These are phyloP conservation scores for Colletotrichum gloeosporioides DNA, from an alignment of 2,329 filamentous ascomycete species.

Conservation along the genomic window DNA sequence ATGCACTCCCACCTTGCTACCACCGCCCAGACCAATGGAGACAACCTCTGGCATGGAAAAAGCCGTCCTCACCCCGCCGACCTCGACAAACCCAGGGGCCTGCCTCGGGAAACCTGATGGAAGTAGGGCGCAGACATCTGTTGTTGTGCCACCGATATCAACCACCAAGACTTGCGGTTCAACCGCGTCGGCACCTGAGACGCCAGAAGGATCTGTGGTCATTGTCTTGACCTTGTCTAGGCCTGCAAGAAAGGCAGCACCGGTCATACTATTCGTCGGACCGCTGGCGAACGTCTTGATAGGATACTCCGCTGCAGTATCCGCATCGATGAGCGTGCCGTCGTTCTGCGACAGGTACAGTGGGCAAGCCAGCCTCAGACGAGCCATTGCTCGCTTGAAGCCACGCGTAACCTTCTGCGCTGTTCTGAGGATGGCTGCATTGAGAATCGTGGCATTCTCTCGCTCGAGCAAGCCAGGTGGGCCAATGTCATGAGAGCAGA, in stretches of 20 bases:
- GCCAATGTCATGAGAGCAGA: conserved; percentile 49
- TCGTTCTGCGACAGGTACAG: conserved; percentile 60
- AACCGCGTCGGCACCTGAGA: neutral
- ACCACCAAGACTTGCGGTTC: conserved; percentile 51
- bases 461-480: conserved; percentile 49
- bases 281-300: conserved; percentile 60
- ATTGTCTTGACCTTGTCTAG: conserved; percentile 35
- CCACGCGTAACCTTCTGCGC: conserved; percentile 51
- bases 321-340: conserved; percentile 55
- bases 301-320: conserved; percentile 51
- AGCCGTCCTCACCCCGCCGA: conserved; percentile 64
- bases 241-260: conserved; percentile 58
- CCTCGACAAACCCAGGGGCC: conserved; percentile 61
- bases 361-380: conserved; percentile 45
- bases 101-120: conserved; percentile 66
- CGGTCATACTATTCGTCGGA: conserved; percentile 59
- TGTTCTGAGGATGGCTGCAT: conserved; percentile 55
- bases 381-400: conserved; percentile 51
- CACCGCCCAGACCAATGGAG: conserved; percentile 63
- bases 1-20: conserved; percentile 37
- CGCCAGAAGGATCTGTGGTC: neutral
- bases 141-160: conserved; percentile 67
- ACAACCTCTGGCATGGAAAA: conserved; percentile 63
- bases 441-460: conserved; percentile 61
- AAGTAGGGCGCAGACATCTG: conserved; percentile 63